phyloP scores from a whole-genome alignment of 1,284 basidiomycete species.

The Puccinia hordei region DNA sequence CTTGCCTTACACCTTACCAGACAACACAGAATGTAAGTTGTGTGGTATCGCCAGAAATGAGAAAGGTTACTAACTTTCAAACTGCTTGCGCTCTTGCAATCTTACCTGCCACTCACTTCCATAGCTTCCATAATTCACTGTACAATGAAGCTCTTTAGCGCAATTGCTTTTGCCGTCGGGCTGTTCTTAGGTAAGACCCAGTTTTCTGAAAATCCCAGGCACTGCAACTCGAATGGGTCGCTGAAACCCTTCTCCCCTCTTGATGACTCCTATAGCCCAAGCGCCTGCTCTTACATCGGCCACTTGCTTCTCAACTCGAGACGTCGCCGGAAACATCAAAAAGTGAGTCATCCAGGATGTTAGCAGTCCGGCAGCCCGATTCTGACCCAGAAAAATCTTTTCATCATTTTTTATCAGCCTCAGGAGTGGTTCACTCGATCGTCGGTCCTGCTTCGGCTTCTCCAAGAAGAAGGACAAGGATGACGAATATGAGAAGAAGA shows the following conservation, averaged over 20 bases:
- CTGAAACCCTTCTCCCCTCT: background rate
- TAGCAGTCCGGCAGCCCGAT: background rate
- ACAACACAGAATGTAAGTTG: background rate
- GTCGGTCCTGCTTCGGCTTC: conserved; percentile 24
- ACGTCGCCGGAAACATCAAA: conserved; percentile 3
- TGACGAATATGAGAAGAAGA: background rate
- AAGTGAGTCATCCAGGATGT: background rate
- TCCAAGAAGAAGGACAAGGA: conserved; percentile 23
- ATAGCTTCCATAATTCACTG: background rate
- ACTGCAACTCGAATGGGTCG: background rate
- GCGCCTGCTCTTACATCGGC: conserved; percentile 10
- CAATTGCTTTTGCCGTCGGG: conserved; percentile 14
- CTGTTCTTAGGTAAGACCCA: conserved; percentile 21
- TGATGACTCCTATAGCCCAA: background rate
- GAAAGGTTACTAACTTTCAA: no score
- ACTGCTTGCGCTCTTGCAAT: background rate
- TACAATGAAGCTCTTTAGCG: conserved; percentile 24
- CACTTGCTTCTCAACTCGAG: conserved; percentile 21
- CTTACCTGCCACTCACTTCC: background rate
- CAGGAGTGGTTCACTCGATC: conserved; percentile 14
- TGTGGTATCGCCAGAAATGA: no score
- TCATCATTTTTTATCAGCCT: background rate
- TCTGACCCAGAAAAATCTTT: background rate
- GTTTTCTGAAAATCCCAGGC: no score
- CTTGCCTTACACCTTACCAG: background rate